Evolutionary conservation across 805 yeast species (phyloP).

Genomic region (Candida cerambycidarum): DNA sequence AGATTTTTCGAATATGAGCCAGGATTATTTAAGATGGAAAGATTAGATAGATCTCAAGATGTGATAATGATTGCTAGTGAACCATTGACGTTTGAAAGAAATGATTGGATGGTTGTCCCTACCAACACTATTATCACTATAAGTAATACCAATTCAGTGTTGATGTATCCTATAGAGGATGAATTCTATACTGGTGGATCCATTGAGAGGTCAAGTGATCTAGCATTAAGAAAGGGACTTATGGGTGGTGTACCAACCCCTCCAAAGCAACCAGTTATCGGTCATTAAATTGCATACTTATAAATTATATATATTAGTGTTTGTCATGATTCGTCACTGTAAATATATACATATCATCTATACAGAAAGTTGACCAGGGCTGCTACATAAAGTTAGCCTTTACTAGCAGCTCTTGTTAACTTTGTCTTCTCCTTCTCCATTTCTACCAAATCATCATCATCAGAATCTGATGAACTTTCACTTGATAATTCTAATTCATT

Average conservation of each 20-base stretch:
- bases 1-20: slow-evolving; percentile 86
- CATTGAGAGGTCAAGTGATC: slow-evolving; percentile 71
- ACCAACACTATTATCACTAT: slow-evolving; percentile 85
- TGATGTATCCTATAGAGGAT: slow-evolving; percentile 87
- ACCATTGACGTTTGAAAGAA: slow-evolving; percentile 93
- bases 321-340: slow-evolving; percentile 6
- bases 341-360: slow-evolving; percentile 8
- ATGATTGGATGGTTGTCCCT: slow-evolving; percentile 97
- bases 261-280: slow-evolving; percentile 16
- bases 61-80: slow-evolving; percentile 97
- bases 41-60: slow-evolving; percentile 88
- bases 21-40: slow-evolving; percentile 91
- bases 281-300: neutral
- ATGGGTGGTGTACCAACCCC: slow-evolving; percentile 86
- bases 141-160: slow-evolving; percentile 73
- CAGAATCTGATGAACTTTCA: slow-evolving; percentile 34
- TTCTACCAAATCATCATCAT: slow-evolving; percentile 27
- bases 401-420: slow-evolving; percentile 43
- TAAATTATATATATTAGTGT: slow-evolving; percentile 5
- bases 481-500: slow-evolving; percentile 26
- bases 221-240: slow-evolving; percentile 88
- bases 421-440: slow-evolving; percentile 22
- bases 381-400: slow-evolving; percentile 22
- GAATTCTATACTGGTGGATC: slow-evolving; percentile 75
- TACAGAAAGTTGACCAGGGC: neutral